Percentiles rank a stretch among this genome's conserved stretches.
Conservation (phyloP, 2,329 filamentous ascomycete species). For the Paecilomyces fulvus region DNA sequence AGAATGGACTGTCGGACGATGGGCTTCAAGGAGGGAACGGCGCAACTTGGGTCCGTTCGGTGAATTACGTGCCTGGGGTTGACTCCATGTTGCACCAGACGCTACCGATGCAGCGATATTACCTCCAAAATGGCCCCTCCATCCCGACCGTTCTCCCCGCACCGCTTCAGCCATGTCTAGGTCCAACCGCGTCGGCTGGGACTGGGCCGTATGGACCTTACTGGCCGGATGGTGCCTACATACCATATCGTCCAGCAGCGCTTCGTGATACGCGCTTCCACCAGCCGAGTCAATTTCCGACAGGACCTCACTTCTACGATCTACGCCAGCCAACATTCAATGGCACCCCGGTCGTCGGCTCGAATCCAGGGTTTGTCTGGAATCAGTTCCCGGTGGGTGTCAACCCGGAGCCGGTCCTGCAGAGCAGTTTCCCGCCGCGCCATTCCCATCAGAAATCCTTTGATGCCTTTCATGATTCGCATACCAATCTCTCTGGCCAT, state of each 20-base stretch:
- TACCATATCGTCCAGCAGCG: constrained; percentile 52
- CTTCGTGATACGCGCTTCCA: constrained; percentile 45
- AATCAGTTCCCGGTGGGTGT: constrained; percentile 19
- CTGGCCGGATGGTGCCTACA: constrained; percentile 55
- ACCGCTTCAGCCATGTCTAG: constrained; percentile 48
- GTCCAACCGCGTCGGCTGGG: constrained; percentile 50
- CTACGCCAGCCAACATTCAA: constrained; percentile 20
- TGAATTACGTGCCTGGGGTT: constrained; percentile 43
- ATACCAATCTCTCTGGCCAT: constrained; percentile 13
- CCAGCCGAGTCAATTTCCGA: constrained; percentile 10
- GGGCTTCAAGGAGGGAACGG: constrained; percentile 25
- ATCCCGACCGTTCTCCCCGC: constrained; percentile 54
- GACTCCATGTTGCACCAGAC: constrained; percentile 56
- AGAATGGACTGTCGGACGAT: constrained; percentile 19
- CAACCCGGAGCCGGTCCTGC: constrained; percentile 21
- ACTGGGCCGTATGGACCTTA: constrained; percentile 53
- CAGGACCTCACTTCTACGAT: constrained; percentile 18
- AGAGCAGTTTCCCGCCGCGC: constrained; percentile 29
- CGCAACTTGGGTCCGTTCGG: constrained; percentile 34
- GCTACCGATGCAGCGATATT: constrained; percentile 36
- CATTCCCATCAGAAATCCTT: constrained; percentile 26
- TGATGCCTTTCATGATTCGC: constrained; percentile 18
- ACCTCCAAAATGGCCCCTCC: constrained; percentile 40
- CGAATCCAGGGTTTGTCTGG: constrained; percentile 24
- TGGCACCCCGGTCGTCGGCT: constrained; percentile 16